These are phyloP conservation scores for Boletus rubropictus DNA, from an alignment of 768 basidiomycete species.

Conservation along the genomic window DNA sequence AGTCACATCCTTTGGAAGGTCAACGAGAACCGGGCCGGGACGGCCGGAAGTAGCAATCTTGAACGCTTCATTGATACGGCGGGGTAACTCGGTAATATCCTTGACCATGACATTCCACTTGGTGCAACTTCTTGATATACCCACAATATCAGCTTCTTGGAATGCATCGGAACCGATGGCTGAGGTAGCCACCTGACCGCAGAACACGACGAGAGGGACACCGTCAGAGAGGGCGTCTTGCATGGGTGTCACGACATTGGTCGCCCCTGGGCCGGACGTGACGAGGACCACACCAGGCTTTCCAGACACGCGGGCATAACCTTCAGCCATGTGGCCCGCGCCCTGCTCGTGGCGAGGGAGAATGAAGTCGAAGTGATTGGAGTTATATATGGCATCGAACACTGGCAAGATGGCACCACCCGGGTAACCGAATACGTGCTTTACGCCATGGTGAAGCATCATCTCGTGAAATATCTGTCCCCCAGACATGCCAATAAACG, in stretches of 20 bases:
- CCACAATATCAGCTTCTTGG: constrained; percentile 96
- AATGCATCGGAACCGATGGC: constrained; percentile 98
- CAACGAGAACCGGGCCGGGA: constrained; percentile 96
- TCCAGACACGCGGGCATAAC: constrained; percentile 95
- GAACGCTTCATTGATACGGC: constrained; percentile 98
- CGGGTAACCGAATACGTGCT: constrained; percentile 96
- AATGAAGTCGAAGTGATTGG: constrained; percentile 89
- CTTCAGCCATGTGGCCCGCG: constrained; percentile 98
- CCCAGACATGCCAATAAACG: constrained; percentile 91
- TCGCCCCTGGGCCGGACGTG: constrained; percentile 96
- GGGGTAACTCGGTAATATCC: constrained; percentile 88
- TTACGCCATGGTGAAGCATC: constrained; percentile 96
- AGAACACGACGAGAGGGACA: constrained; percentile 90
- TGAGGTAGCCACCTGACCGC: constrained; percentile 98
- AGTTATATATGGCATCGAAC: constrained; percentile 99
- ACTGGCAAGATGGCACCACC: constrained; percentile 98
- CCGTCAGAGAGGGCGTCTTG: constrained; percentile 96
- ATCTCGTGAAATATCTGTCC: constrained; percentile 99
- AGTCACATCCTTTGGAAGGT: constrained; percentile 98
- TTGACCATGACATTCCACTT: constrained; percentile 99
- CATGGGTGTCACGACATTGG: constrained; percentile 96
- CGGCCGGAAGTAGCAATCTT: constrained; percentile 97
- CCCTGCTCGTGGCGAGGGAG: constrained; percentile 97
- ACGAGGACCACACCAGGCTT: constrained; percentile 97
- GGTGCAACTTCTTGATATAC: constrained; percentile 94